Evolutionary conservation across 768 basidiomycete species (phyloP).

Genomic region (Dictyophora rubrovolvata): DNA sequence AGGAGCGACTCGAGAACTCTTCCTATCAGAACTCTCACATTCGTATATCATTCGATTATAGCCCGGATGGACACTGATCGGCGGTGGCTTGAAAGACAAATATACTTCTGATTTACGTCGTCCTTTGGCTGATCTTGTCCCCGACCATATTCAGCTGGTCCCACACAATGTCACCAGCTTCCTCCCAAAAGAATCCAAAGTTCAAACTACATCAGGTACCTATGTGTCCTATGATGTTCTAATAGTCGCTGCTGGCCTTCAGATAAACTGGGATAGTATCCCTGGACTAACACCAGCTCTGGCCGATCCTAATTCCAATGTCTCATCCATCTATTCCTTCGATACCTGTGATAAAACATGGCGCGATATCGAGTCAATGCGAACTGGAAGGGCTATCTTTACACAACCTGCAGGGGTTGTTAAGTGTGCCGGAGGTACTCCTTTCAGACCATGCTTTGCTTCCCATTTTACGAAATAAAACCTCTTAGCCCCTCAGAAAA

Average conservation of each 20-base stretch:
- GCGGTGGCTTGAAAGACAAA: conserved; percentile 74
- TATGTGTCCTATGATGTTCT: conserved; percentile 73
- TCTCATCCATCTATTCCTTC: conserved; percentile 89
- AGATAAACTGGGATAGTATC: conserved; percentile 76
- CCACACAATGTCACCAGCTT: conserved; percentile 64
- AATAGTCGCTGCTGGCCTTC: conserved; percentile 81
- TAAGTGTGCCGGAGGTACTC: conserved; percentile 83
- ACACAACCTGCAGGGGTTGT: conserved; percentile 89
- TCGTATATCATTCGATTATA: conserved; percentile 23
- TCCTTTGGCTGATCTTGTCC: conserved; percentile 61
- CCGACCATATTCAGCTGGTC: conserved; percentile 61
- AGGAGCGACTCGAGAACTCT: conserved; percentile 10
- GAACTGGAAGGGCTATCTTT: conserved; percentile 79
- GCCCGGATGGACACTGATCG: conserved; percentile 96
- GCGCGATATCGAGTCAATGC: conserved; percentile 67
- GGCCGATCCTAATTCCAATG: conserved; percentile 63
- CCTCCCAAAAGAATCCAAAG: conserved; percentile 59
- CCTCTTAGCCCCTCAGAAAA: conserved; percentile 67
- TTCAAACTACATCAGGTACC: conserved; percentile 63
- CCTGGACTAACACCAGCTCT: conserved; percentile 67
- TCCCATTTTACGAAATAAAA: conserved; percentile 2
- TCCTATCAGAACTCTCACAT: background rate
- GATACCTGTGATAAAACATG: conserved; percentile 84
- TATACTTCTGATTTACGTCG: conserved; percentile 43
- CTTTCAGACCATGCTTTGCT: background rate